Evolutionary conservation across 192 early-diverging fungal genomes (phyloP).

Genomic region (Backusella circina): DNA sequence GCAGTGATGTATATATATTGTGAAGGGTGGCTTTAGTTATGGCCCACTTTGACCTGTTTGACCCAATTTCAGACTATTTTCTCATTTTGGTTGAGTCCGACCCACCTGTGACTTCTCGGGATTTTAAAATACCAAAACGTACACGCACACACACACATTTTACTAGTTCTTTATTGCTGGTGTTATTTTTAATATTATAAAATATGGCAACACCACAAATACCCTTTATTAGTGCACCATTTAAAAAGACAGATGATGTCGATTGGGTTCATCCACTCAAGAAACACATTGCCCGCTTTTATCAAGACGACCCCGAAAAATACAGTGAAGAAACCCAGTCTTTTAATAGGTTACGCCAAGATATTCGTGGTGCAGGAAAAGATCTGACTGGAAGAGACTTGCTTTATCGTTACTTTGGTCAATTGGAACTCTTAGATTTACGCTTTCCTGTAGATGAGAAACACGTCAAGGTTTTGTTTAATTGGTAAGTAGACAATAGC

Average conservation of each 20-base stretch:
- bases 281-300: slow-evolving; percentile 75
- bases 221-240: slow-evolving; percentile 61
- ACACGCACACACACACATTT: not conserved
- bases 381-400: slow-evolving; percentile 92
- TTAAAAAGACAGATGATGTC: slow-evolving; percentile 87
- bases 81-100: no score
- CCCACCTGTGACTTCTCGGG: not conserved
- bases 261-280: slow-evolving; percentile 88
- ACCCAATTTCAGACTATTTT: no score
- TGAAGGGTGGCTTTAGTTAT: no score
- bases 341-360: slow-evolving; percentile 90
- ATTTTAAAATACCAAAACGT: not conserved
- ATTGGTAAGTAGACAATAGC: slow-evolving; percentile 61
- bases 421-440: slow-evolving; percentile 90
- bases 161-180: slow-evolving; percentile 1
- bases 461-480: slow-evolving; percentile 83
- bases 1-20: no score
- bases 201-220: slow-evolving; percentile 41
- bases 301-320: slow-evolving; percentile 93
- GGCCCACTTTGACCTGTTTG: no score
- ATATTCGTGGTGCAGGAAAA: slow-evolving; percentile 92
- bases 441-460: slow-evolving; percentile 94
- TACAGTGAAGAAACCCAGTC: slow-evolving; percentile 79
- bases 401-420: slow-evolving; percentile 95
- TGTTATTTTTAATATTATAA: not conserved